Percentiles rank a stretch among this genome's conserved stretches.
Conservation (phyloP, 352 stramenopile species). For the Thalassiosira livingstoniorum region DNA sequence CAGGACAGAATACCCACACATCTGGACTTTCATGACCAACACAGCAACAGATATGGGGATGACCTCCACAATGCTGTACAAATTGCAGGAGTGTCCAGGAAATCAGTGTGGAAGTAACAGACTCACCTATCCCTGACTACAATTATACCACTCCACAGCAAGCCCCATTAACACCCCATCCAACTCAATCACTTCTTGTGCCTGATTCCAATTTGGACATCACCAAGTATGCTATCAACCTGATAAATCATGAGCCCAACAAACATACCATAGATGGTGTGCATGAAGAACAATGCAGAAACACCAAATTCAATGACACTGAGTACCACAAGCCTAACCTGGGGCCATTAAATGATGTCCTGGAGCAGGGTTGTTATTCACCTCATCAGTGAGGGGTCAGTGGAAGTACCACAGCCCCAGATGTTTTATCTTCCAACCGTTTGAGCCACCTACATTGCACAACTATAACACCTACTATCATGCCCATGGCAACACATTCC, state of each 20-base stretch:
- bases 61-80: background rate
- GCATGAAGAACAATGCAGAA: too few species aligned
- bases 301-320: too few species aligned
- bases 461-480: background rate
- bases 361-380: too few species aligned
- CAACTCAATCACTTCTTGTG: background rate
- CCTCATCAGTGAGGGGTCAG: too few species aligned
- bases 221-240: too few species aligned
- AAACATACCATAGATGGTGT: too few species aligned
- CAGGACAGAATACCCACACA: background rate
- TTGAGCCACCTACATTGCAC: background rate
- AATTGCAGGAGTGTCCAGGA: background rate
- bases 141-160: too few species aligned
- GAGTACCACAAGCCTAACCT: too few species aligned
- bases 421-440: too few species aligned
- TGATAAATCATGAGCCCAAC: too few species aligned
- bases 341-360: too few species aligned
- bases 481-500: background rate
- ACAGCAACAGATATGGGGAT: background rate
- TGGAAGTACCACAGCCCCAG: too few species aligned
- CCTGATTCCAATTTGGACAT: background rate
- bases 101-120: background rate
- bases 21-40: background rate
- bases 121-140: background rate
- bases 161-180: background rate